These are phyloP conservation scores for Nothomitra cinnamomea DNA, from an alignment of 2,329 filamentous ascomycete species.

Conservation along the genomic window DNA sequence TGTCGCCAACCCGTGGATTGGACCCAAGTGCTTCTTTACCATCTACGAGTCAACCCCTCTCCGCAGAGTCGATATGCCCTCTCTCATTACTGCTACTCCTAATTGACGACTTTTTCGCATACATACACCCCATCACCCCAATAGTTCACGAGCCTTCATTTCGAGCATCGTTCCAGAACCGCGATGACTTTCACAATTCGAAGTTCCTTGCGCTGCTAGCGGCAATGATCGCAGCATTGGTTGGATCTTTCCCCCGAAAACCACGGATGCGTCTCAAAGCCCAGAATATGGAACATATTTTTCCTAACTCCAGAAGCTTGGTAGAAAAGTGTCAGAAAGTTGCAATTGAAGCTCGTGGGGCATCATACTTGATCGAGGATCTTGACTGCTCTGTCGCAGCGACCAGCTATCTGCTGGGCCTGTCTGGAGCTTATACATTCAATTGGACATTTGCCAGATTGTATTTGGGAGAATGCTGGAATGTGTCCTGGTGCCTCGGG, in stretches of 20 bases:
- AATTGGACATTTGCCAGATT: conserved; percentile 23
- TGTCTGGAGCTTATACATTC: conserved; percentile 25
- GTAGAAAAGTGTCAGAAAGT: conserved; percentile 27
- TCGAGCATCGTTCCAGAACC: conserved; percentile 24
- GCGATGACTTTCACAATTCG: conserved; percentile 24
- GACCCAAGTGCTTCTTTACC: background rate
- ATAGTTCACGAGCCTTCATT: conserved; percentile 30
- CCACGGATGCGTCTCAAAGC: conserved; percentile 24
- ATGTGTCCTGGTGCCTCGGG: background rate
- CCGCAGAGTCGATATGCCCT: conserved; percentile 30
- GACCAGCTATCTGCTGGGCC: conserved; percentile 24
- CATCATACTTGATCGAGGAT: conserved; percentile 25
- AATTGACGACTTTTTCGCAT: conserved; percentile 30
- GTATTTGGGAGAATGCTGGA: conserved; percentile 26
- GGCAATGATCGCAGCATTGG: conserved; percentile 27
- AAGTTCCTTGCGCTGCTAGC: conserved; percentile 28
- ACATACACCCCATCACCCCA: conserved; percentile 29
- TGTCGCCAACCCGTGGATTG: background rate
- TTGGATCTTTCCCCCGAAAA: conserved; percentile 27
- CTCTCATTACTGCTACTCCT: conserved; percentile 23
- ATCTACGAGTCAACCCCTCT: conserved; percentile 21
- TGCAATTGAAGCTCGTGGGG: conserved; percentile 26
- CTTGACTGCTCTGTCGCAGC: conserved; percentile 22
- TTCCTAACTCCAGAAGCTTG: conserved; percentile 26
- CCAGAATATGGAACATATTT: conserved; percentile 21